phyloP scores from a whole-genome alignment of 345 rosid genomes.

The Aquilaria sinensis region DNA sequence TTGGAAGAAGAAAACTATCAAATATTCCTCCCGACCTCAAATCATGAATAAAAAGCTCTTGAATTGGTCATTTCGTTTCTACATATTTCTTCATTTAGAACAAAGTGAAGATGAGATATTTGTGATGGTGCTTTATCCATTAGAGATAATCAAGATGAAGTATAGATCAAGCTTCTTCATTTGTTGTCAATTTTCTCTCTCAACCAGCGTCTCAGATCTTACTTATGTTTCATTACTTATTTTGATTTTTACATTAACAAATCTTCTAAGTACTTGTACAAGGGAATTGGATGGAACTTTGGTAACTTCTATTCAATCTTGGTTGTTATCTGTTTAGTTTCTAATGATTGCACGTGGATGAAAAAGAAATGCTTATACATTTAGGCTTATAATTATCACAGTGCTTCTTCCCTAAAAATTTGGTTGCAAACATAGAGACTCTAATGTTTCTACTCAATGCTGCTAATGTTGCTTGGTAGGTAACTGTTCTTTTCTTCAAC shows the following conservation, averaged over 20 bases:
- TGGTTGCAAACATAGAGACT: constrained; percentile 54
- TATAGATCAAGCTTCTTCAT: constrained; percentile 11
- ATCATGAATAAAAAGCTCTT: not conserved
- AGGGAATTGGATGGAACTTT: constrained; percentile 72
- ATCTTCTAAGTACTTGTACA: constrained; percentile 63
- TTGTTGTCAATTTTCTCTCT: no score
- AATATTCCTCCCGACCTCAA: no score
- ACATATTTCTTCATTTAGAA: constrained; percentile 95
- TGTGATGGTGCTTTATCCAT: constrained; percentile 92
- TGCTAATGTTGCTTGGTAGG: constrained; percentile 90
- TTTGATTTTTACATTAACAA: constrained; percentile 26
- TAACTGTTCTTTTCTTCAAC: constrained; percentile 11
- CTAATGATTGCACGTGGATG: not conserved
- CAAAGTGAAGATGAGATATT: constrained; percentile 72
- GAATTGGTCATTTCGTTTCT: constrained; percentile 1
- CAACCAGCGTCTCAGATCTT: no score
- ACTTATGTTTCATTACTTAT: not conserved
- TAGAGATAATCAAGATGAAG: constrained; percentile 70
- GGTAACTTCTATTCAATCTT: constrained; percentile 33
- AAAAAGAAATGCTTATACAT: not conserved
- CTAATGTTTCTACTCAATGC: constrained; percentile 77
- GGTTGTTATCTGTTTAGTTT: not conserved
- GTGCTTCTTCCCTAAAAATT: constrained; percentile 92
- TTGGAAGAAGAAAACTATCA: no score
- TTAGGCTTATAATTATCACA: constrained; percentile 14